Conservation (phyloP, 2,329 filamentous ascomycete species). For the Penicillium brevicompactum region DNA sequence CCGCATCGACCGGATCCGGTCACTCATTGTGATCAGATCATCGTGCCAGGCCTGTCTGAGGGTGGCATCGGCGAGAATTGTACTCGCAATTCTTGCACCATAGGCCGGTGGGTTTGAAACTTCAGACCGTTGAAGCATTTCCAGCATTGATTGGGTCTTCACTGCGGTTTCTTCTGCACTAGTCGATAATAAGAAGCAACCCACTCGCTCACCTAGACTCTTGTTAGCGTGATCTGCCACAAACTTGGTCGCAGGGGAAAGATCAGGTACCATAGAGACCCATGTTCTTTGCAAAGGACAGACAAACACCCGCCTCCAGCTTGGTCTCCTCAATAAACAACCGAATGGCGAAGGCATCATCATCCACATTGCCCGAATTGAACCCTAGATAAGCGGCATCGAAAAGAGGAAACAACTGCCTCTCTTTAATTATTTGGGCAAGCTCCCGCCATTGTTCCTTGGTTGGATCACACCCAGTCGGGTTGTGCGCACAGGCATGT, state of each 20-base stretch:
- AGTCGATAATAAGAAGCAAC: slow-evolving; percentile 17
- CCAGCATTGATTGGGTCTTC: slow-evolving; percentile 21
- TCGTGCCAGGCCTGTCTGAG: slow-evolving; percentile 87
- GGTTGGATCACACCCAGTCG: slow-evolving; percentile 90
- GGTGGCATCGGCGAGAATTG: slow-evolving; percentile 72
- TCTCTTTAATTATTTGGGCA: slow-evolving; percentile 70
- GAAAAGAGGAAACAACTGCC: slow-evolving; percentile 80
- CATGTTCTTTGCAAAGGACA: slow-evolving; percentile 62
- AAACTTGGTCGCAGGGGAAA: not conserved
- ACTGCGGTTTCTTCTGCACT: slow-evolving; percentile 10
- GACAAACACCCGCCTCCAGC: slow-evolving; percentile 62
- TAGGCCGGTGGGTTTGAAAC: slow-evolving; percentile 95
- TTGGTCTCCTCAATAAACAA: slow-evolving; percentile 63
- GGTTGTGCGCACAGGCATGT: slow-evolving; percentile 95
- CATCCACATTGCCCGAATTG: slow-evolving; percentile 28
- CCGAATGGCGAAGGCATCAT: slow-evolving; percentile 31
- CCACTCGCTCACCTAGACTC: slow-evolving; percentile 21
- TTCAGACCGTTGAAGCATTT: slow-evolving; percentile 72
- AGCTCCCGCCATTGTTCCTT: slow-evolving; percentile 89
- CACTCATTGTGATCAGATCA: slow-evolving; percentile 86
- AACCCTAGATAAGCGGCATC: slow-evolving; percentile 33
- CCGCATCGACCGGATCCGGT: slow-evolving; percentile 89
- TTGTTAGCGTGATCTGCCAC: not conserved
- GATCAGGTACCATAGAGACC: slow-evolving; percentile 29
- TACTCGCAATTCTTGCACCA: slow-evolving; percentile 80